A percentile compares a stretch with the other conserved stretches of the same genome.
These are phyloP conservation scores for Agastache rugosa DNA, from an alignment of 257 asterid genomes.

Conservation along the genomic window DNA sequence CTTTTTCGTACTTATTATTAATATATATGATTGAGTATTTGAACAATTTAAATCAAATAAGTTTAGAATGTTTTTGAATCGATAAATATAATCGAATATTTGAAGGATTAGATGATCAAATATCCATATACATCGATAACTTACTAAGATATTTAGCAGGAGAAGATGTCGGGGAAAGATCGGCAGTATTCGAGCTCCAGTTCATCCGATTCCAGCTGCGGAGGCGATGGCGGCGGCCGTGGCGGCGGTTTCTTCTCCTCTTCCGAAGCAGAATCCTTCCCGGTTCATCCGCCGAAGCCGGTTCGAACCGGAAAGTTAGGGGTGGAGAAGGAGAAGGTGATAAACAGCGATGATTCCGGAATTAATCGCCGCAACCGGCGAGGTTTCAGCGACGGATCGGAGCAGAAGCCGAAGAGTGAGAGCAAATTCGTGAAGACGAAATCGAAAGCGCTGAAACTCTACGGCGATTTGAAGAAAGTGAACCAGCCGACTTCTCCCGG, in stretches of 20 bases:
- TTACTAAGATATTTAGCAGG: background rate
- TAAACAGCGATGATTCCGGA: constrained; percentile 22
- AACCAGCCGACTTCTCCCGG: constrained; percentile 89
- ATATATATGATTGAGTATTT: too few species aligned
- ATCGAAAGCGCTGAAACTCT: constrained; percentile 62
- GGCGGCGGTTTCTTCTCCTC: constrained; percentile 52
- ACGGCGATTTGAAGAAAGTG: constrained; percentile 72
- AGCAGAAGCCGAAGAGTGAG: constrained; percentile 48
- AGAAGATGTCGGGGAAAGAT: constrained; percentile 26
- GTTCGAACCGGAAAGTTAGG: constrained; percentile 48
- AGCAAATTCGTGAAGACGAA: constrained; percentile 45
- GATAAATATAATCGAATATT: too few species aligned
- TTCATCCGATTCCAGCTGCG: constrained; percentile 42
- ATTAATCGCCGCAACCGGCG: background rate
- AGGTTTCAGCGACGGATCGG: constrained; percentile 29
- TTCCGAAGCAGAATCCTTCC: constrained; percentile 51
- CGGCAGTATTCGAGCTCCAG: constrained; percentile 36
- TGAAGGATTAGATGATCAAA: too few species aligned
- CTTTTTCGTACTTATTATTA: too few species aligned
- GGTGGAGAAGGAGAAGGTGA: constrained; percentile 34
- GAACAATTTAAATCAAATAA: too few species aligned
- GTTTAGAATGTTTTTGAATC: too few species aligned
- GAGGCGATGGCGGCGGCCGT: constrained; percentile 30
- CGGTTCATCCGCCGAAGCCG: constrained; percentile 53
- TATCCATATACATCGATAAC: too few species aligned